Percentiles rank a stretch among this genome's conserved stretches.
These are phyloP conservation scores for Furcasterigmium furcatum DNA, from an alignment of 2,329 filamentous ascomycete genomes.

Conservation along the genomic window DNA sequence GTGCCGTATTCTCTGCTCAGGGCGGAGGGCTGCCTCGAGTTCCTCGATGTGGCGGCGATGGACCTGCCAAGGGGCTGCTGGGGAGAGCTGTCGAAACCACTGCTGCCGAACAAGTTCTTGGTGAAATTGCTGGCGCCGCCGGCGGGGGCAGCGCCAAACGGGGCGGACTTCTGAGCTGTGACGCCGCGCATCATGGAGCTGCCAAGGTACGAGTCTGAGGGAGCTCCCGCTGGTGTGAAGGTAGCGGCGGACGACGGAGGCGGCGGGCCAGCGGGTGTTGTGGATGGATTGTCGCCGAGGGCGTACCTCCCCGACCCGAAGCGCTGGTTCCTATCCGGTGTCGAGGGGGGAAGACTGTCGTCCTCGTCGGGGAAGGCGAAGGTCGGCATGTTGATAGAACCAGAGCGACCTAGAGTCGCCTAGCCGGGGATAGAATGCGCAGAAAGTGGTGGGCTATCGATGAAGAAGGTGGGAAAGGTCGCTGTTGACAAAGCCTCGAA, in stretches of 20 bases:
- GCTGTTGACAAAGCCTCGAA: background rate
- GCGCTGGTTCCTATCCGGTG: conserved; percentile 39
- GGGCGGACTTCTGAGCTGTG: conserved; percentile 32
- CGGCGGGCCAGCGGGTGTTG: conserved; percentile 49
- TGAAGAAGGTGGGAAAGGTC: background rate
- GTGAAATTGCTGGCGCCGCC: conserved; percentile 18
- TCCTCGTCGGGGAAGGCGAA: conserved; percentile 41
- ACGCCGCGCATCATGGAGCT: conserved; percentile 49
- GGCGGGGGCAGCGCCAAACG: conserved; percentile 29
- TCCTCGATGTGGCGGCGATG: conserved; percentile 29
- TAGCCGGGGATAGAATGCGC: background rate
- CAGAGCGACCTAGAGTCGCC: background rate
- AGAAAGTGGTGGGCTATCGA: background rate
- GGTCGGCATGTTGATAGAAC: conserved; percentile 30
- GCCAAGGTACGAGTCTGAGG: conserved; percentile 50
- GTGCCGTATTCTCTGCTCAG: conserved; percentile 41
- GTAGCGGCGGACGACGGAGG: conserved; percentile 50
- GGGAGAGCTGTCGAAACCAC: conserved; percentile 24
- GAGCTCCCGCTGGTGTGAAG: conserved; percentile 54
- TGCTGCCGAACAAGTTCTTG: conserved; percentile 30
- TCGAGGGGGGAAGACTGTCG: conserved; percentile 42
- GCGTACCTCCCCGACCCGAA: conserved; percentile 30
- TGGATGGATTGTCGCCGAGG: conserved; percentile 44
- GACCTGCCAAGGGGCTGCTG: conserved; percentile 45
- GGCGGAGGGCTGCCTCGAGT: conserved; percentile 43